A percentile compares a stretch with the other conserved stretches of the same genome.
phyloP scores from a whole-genome alignment of 2,329 filamentous ascomycete species.

The Xylaria multiplex region DNA sequence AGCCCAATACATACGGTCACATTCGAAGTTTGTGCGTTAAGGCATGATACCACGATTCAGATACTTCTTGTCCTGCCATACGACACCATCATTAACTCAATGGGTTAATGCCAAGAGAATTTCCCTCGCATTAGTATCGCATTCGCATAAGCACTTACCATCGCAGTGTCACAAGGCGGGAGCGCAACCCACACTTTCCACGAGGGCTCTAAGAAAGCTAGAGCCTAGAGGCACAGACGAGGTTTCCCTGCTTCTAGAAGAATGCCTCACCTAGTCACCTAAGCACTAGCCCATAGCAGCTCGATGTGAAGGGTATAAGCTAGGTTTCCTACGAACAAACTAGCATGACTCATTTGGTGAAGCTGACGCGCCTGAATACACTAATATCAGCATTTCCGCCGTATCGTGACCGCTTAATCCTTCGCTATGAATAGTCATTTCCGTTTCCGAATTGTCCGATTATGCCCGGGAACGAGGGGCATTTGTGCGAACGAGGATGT shows the following conservation, averaged over 20 bases:
- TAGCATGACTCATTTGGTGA: conserved; percentile 6
- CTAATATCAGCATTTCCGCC: conserved; percentile 1
- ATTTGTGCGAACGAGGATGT: conserved; percentile 6
- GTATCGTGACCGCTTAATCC: conserved; percentile 1
- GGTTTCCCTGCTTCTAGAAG: conserved; percentile 27
- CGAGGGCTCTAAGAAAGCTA: conserved; percentile 13
- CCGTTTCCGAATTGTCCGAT: conserved; percentile 19
- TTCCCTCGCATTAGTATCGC: neutral
- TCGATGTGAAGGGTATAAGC: neutral
- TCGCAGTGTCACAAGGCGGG: conserved; percentile 11
- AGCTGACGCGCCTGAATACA: neutral
- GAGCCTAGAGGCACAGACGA: conserved; percentile 7
- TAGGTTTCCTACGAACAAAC: conserved; percentile 7
- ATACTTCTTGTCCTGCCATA: neutral
- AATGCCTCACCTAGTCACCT: neutral
- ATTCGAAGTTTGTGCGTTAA: neutral
- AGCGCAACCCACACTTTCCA: conserved; percentile 10
- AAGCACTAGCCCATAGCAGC: conserved; percentile 11
- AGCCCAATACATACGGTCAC: conserved; percentile 5
- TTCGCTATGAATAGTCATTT: conserved; percentile 14
- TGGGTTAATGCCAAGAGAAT: neutral
- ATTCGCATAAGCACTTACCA: conserved; percentile 11
- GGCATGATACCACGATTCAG: neutral
- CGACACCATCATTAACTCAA: neutral
- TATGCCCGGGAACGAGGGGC: conserved; percentile 14